Percentiles rank a stretch among this genome's conserved stretches.
These are phyloP conservation scores for Fistulifera pelliculosa DNA, from an alignment of 108 stramenopile genomes.

Conservation along the genomic window DNA sequence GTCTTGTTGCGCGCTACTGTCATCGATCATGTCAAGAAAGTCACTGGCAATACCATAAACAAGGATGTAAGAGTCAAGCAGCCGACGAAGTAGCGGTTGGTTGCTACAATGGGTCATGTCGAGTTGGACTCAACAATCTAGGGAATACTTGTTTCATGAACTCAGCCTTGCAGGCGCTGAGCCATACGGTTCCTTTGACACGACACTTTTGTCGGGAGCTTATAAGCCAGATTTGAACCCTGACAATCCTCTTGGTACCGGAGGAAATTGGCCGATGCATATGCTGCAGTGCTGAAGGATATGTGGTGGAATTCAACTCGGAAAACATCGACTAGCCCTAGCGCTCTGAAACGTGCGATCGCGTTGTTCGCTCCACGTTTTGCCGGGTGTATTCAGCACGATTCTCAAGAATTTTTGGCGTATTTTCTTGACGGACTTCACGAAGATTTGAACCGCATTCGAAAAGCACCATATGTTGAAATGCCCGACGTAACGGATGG, in stretches of 20 bases:
- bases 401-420: slow-evolving; percentile 88
- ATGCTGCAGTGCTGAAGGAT: slow-evolving; percentile 56
- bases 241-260: slow-evolving; percentile 69
- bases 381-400: slow-evolving; percentile 76
- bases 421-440: slow-evolving; percentile 90
- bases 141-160: slow-evolving; percentile 99
- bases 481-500: slow-evolving; percentile 62
- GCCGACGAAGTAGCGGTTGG: slow-evolving; percentile 5
- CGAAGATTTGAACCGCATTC: slow-evolving; percentile 93
- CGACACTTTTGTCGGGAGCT: slow-evolving; percentile 72
- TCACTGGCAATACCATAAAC: slow-evolving; percentile 64
- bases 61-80: slow-evolving; percentile 18
- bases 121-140: slow-evolving; percentile 84
- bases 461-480: slow-evolving; percentile 85
- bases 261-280: slow-evolving; percentile 75
- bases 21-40: slow-evolving; percentile 45
- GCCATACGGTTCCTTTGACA: slow-evolving; percentile 77
- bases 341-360: slow-evolving; percentile 60
- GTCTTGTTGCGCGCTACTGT: slow-evolving; percentile 45
- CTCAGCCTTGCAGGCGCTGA: slow-evolving; percentile 78
- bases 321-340: slow-evolving; percentile 32
- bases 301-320: slow-evolving; percentile 45
- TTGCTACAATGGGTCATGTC: not conserved
- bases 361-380: slow-evolving; percentile 65
- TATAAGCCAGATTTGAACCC: slow-evolving; percentile 58